These are phyloP conservation scores for Boletus vinaceobasis DNA, from an alignment of 768 basidiomycete species.

Conservation along the genomic window DNA sequence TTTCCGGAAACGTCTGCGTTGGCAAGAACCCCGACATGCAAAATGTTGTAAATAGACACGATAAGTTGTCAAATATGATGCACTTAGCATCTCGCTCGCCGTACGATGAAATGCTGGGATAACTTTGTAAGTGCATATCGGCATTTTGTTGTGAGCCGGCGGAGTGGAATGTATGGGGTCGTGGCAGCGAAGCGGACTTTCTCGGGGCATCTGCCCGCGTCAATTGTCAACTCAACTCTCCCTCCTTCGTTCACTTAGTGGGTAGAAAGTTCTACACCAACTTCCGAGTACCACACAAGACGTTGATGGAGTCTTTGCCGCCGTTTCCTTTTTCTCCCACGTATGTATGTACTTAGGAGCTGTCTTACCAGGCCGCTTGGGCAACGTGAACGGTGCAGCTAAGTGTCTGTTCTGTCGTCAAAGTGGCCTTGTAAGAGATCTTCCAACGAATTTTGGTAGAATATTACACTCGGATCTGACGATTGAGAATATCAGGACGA, in stretches of 20 bases:
- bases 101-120: neutral
- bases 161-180: no score
- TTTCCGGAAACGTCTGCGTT: neutral
- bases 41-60: neutral
- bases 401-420: neutral
- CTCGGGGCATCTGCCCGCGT: neutral
- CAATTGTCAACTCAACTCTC: neutral
- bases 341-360: conserved; percentile 5
- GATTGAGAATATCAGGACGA: neutral
- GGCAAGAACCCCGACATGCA: neutral
- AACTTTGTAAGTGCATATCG: neutral
- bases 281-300: neutral
- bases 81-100: neutral
- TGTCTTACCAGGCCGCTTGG: conserved; percentile 4
- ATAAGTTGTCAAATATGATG: neutral
- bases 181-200: neutral
- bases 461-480: neutral
- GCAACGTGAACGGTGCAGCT: neutral
- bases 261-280: neutral
- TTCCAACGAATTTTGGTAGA: neutral
- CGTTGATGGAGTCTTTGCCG: neutral
- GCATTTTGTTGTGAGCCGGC: neutral
- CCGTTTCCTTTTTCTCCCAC: neutral
- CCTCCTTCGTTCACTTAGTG: neutral
- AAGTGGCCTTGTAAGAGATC: conserved; percentile 8